Evolutionary conservation across 257 asterid genomes (phyloP).

Genomic region (Nicotiana otophora): DNA sequence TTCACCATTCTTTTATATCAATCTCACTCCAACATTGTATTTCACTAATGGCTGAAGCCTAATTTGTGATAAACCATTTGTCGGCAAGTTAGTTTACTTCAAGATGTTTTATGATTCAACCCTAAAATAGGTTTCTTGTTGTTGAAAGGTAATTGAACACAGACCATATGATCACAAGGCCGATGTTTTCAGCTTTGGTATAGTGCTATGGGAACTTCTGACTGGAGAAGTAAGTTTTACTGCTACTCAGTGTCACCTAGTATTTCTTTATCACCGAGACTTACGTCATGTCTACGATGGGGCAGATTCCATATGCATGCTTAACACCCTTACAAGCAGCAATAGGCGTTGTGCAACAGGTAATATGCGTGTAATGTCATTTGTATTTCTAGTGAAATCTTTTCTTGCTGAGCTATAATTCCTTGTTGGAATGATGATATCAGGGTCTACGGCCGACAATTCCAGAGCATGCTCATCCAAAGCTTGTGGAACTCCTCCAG

Average conservation of each 20-base stretch:
- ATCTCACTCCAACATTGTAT: not conserved
- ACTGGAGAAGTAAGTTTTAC: conserved; percentile 33
- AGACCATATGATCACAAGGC: conserved; percentile 42
- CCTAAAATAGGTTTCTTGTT: conserved; percentile 2
- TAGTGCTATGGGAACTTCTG: conserved; percentile 40
- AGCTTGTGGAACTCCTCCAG: conserved; percentile 34
- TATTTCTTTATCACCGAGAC: not conserved
- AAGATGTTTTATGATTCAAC: not conserved
- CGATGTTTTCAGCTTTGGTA: conserved; percentile 42
- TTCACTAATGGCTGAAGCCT: not conserved
- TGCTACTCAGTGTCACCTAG: not conserved
- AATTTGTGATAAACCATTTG: not conserved
- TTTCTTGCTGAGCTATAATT: not conserved
- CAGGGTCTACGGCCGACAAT: conserved; percentile 47
- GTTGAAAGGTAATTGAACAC: conserved; percentile 39
- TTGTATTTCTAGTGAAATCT: not conserved
- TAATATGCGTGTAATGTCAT: conserved; percentile 7
- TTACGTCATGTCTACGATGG: not conserved
- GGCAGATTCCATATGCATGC: conserved; percentile 40
- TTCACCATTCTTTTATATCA: not conserved
- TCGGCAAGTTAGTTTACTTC: not conserved
- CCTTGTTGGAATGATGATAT: not conserved
- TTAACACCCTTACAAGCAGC: conserved; percentile 48
- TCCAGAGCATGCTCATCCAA: conserved; percentile 36
- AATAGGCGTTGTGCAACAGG: conserved; percentile 40